Evolutionary conservation across 805 yeast species (phyloP).

Genomic region (Cyberlindnera sargentensis): DNA sequence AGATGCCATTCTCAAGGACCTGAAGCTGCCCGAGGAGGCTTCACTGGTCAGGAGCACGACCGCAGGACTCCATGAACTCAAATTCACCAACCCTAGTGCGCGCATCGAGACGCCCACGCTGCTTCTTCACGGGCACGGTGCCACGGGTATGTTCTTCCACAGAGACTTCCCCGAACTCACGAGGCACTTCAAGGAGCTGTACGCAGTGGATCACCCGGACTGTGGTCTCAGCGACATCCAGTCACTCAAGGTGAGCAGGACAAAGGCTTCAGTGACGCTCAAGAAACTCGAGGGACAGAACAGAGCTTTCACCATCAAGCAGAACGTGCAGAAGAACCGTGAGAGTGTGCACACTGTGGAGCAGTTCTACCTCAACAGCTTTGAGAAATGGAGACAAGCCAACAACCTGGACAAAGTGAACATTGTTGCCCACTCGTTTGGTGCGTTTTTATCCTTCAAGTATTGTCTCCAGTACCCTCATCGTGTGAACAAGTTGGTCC

Average conservation of each 20-base stretch:
- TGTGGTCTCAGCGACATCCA: conserved; percentile 49
- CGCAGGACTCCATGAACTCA: conserved; percentile 18
- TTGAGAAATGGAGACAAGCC: conserved; percentile 58
- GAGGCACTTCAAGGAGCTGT: conserved; percentile 44
- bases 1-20: conserved; percentile 9
- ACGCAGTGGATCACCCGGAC: conserved; percentile 66
- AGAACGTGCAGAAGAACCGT: conserved; percentile 15
- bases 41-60: conserved; percentile 2
- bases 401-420: conserved; percentile 47
- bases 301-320: conserved; percentile 9
- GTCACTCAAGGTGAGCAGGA: conserved; percentile 15
- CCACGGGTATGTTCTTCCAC: conserved; percentile 77
- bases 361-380: conserved; percentile 45
- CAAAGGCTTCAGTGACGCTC: conserved; percentile 11
- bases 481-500: conserved; percentile 43
- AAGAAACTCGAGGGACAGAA: conserved; percentile 2
- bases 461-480: conserved; percentile 56
- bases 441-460: conserved; percentile 65
- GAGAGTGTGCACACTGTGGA: conserved; percentile 37
- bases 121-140: conserved; percentile 88
- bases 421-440: conserved; percentile 72
- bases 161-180: conserved; percentile 55
- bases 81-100: conserved; percentile 19
- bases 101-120: conserved; percentile 33
- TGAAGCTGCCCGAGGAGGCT: conserved; percentile 9